Base-by-base conservation (phyloP, 2,329 filamentous ascomycete species). In the Pseudocercospora cruenta region DNA sequence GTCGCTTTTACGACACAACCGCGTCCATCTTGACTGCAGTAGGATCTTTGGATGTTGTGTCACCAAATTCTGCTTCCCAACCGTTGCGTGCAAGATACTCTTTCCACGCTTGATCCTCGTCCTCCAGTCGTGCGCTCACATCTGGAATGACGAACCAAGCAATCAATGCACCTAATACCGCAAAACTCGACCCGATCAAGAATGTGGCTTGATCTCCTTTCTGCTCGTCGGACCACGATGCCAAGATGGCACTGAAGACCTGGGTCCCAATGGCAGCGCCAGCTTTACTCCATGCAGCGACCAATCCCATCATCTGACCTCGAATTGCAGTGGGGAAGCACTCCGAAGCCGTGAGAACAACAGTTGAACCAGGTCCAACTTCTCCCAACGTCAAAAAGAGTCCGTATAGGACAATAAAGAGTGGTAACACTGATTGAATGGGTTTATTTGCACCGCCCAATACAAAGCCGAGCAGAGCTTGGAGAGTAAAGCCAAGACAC, bases 311-410 rank as follows among this genome's bases (percentile, higher is more conserved):
- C 78, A 87, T 88, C 74, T 91, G 88, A 2, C 93, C 93, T 45
- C 93, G 67, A 16, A 97, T 90, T n/a, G 91, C 90, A 4, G 93
- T 96, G 0, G 93, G 92, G 72, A 90, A 93, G 3, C 91, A 93
- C 82, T 96, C 96, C 47, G 91, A 90, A 0, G 93, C 92, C 39
- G 94, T 79, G 0, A 96, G 83, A 1, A 93, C 93, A 71, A 96
- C 95, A 0, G 73, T 74, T 21, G 71, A 69, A 4, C 71, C 71
- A 0, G 93, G 92, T 0, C 93, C 93, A 31, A 95, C 80, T 78
- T 94, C 91, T 58, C 91, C 91, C 1, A 93, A 83, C 0, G 89
- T 87, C 1, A 92, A 81, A 80, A 94, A 94, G 67, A 94, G 84
- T 12, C 86, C 91, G 72, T 92, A 94, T 4, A 94, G 86, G 4